phyloP scores from a whole-genome alignment of 2,329 filamentous ascomycete species.

The Raffaelea albimanens region DNA sequence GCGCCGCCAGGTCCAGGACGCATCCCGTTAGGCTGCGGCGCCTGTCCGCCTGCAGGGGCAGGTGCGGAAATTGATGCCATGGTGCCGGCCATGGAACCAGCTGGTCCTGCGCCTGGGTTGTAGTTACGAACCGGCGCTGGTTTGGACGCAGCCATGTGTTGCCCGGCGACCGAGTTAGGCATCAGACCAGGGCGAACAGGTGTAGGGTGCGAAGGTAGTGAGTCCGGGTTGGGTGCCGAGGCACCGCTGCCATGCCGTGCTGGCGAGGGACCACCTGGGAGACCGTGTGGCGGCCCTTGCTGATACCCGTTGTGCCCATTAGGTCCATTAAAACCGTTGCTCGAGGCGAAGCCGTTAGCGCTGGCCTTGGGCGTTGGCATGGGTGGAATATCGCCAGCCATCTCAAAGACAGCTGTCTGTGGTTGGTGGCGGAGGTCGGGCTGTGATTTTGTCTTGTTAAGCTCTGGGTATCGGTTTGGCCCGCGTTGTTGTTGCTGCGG shows the following conservation, averaged over 20 bases:
- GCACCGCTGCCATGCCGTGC: slow-evolving; percentile 18
- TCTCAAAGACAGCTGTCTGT: slow-evolving; percentile 64
- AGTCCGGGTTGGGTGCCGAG: slow-evolving; percentile 29
- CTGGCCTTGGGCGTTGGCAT: slow-evolving; percentile 21
- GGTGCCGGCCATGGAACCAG: slow-evolving; percentile 22
- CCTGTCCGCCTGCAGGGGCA: slow-evolving; percentile 2
- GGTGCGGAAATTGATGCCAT: slow-evolving; percentile 16
- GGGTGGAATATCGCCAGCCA: slow-evolving; percentile 54
- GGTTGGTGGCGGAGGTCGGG: slow-evolving; percentile 53
- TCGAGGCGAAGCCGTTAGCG: slow-evolving; percentile 16
- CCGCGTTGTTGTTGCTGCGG: slow-evolving; percentile 25
- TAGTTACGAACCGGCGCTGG: slow-evolving; percentile 52
- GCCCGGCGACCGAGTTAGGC: slow-evolving; percentile 45
- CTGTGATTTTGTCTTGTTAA: slow-evolving; percentile 56
- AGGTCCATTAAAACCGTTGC: slow-evolving; percentile 14
- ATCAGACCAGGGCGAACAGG: slow-evolving; percentile 56
- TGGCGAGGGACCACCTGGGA: slow-evolving; percentile 19
- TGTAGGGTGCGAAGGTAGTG: slow-evolving; percentile 49
- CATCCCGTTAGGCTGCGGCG: slow-evolving; percentile 6
- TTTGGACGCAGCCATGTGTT: slow-evolving; percentile 35
- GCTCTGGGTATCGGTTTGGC: slow-evolving; percentile 40
- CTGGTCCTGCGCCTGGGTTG: not conserved
- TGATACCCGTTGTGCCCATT: not conserved
- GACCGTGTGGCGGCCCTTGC: slow-evolving; percentile 7
- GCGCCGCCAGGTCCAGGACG: not conserved